Conservation (phyloP, 2,329 filamentous ascomycete species). For the Phaeomoniella chlamydospora region DNA sequence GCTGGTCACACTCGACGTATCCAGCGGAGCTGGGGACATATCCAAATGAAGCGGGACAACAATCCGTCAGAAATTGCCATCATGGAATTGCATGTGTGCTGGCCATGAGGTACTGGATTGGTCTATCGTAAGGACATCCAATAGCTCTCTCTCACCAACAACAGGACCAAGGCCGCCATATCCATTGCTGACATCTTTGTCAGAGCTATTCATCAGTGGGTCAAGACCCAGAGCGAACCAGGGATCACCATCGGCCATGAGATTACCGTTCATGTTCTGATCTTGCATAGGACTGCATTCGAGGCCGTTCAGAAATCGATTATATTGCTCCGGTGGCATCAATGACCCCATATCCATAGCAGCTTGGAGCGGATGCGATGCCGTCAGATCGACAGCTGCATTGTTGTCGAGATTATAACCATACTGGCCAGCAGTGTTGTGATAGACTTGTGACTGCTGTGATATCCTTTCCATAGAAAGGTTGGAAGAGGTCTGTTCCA, state of each 20-base stretch:
- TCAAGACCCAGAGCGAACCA: slow-evolving; percentile 50
- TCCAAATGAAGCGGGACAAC: no score
- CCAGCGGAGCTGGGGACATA: no score
- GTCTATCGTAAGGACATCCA: slow-evolving; percentile 26
- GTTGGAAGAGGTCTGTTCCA: slow-evolving; percentile 18
- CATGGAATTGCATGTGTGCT: no score
- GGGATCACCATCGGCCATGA: slow-evolving; percentile 19
- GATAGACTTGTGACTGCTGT: background rate
- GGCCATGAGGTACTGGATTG: no score
- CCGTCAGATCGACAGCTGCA: background rate
- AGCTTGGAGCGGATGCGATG: background rate
- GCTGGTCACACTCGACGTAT: no score
- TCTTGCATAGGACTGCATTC: slow-evolving; percentile 7
- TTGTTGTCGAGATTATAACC: slow-evolving; percentile 1
- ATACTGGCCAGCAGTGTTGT: background rate
- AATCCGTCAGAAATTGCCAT: no score
- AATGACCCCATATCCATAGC: slow-evolving; percentile 9
- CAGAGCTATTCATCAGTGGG: slow-evolving; percentile 37
- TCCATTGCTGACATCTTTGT: slow-evolving; percentile 32
- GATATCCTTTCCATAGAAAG: background rate
- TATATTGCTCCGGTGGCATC: slow-evolving; percentile 11
- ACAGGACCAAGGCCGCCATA: slow-evolving; percentile 48
- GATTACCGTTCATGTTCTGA: slow-evolving; percentile 6
- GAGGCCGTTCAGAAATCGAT: slow-evolving; percentile 11
- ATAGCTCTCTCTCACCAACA: slow-evolving; percentile 37